Conservation (phyloP, 106 monocot genomes). For the Apostasia shenzhenica region DNA sequence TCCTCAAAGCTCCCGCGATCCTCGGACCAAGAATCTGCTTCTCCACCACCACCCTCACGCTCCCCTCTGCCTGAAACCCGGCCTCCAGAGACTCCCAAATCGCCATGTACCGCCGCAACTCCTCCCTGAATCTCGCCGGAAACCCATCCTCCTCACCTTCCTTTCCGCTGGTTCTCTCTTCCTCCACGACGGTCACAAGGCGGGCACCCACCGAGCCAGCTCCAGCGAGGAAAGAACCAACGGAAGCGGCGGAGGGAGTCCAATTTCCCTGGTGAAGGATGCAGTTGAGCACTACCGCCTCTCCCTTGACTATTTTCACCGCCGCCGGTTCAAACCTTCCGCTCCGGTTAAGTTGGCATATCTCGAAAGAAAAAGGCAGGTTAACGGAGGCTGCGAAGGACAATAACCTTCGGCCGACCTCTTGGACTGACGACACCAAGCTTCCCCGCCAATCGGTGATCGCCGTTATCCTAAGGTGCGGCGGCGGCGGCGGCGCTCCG, state of each 20-base stretch:
- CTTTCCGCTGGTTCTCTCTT: background rate
- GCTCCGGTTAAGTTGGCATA: constrained; percentile 35
- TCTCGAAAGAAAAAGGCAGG: constrained; percentile 37
- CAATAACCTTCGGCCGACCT: constrained; percentile 32
- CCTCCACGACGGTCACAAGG: constrained; percentile 18
- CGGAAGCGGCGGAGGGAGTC: constrained; percentile 2
- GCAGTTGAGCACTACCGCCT: constrained; percentile 33
- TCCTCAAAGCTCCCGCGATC: constrained; percentile 19
- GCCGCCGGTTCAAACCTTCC: constrained; percentile 23
- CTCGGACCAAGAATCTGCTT: constrained; percentile 27
- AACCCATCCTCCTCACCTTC: constrained; percentile 2
- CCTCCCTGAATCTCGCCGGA: constrained; percentile 19
- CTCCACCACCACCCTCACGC: constrained; percentile 27
- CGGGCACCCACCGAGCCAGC: constrained; percentile 2
- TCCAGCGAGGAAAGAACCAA: constrained; percentile 22
- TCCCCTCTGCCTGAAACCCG: constrained; percentile 19
- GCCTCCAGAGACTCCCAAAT: constrained; percentile 27
- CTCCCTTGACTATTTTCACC: constrained; percentile 31
- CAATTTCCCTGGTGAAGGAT: constrained; percentile 25
- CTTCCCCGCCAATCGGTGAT: constrained; percentile 3
- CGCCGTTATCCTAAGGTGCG: constrained; percentile 52
- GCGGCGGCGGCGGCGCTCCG: constrained; percentile 24
- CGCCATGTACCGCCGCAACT: constrained; percentile 22
- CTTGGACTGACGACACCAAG: constrained; percentile 14
- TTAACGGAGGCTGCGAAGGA: constrained; percentile 42